Percentiles rank a stretch among this genome's conserved stretches.
These are phyloP conservation scores for Leccinum subrobustum DNA, from an alignment of 1,284 basidiomycete species.

Conservation along the genomic window DNA sequence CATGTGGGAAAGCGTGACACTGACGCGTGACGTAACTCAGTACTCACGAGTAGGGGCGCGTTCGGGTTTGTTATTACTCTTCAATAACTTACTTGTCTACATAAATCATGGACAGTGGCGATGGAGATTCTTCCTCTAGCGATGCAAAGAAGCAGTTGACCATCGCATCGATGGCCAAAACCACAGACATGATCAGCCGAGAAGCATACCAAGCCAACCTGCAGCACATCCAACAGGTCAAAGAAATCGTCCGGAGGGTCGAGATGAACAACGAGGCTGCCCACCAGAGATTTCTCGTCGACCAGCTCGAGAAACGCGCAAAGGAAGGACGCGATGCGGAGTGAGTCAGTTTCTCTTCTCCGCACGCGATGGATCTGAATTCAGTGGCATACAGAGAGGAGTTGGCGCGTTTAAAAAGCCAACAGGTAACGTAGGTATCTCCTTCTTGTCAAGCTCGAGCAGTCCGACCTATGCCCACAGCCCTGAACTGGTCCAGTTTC, in stretches of 20 bases:
- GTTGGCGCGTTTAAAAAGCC: constrained; percentile 20
- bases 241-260: constrained; percentile 24
- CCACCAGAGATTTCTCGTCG: constrained; percentile 30
- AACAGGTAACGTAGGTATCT: constrained; percentile 18
- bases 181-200: constrained; percentile 18
- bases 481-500: constrained; percentile 13
- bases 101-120: constrained; percentile 21
- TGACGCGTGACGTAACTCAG: constrained; percentile 20
- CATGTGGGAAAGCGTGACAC: constrained; percentile 24
- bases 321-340: constrained; percentile 35
- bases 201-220: constrained; percentile 29
- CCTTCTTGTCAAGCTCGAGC: background rate
- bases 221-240: constrained; percentile 30
- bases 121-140: background rate
- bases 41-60: background rate
- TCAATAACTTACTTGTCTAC: background rate
- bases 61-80: background rate
- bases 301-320: constrained; percentile 28
- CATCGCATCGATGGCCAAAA: constrained; percentile 29
- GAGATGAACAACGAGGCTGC: constrained; percentile 32
- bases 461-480: constrained; percentile 13
- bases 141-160: constrained; percentile 12
- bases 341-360: constrained; percentile 26
- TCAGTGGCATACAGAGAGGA: constrained; percentile 14
- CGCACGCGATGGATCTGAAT: background rate